A percentile compares a stretch with the other conserved stretches of the same genome.
Conservation (phyloP, 495 filamentous ascomycete species). For the Trichoderma erinaceum region DNA sequence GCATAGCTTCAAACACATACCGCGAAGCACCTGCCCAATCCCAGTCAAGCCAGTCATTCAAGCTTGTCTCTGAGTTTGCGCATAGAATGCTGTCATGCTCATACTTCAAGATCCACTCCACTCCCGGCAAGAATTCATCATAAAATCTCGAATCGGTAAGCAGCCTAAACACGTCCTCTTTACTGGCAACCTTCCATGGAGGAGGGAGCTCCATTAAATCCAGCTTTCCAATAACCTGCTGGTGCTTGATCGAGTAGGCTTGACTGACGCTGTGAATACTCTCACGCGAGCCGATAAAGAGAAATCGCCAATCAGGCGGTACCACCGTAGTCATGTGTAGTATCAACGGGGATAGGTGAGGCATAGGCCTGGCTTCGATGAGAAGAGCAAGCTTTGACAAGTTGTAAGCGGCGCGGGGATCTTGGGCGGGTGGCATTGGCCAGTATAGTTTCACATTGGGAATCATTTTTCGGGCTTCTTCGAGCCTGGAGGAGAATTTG, state of each 20-base stretch:
- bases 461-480: conserved; percentile 33
- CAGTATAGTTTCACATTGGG: conserved; percentile 39
- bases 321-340: conserved; percentile 47
- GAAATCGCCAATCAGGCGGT: conserved; percentile 46
- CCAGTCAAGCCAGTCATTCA: conserved; percentile 45
- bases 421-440: conserved; percentile 20
- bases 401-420: conserved; percentile 38
- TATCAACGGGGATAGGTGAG: conserved; percentile 39
- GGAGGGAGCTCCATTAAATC: conserved; percentile 39
- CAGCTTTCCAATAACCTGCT: conserved; percentile 41
- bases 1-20: conserved; percentile 19
- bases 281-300: conserved; percentile 41
- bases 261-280: conserved; percentile 34
- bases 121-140: conserved; percentile 35
- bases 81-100: conserved; percentile 47
- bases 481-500: conserved; percentile 28
- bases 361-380: conserved; percentile 42
- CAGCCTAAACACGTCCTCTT: conserved; percentile 37
- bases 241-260: conserved; percentile 36
- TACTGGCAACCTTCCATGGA: conserved; percentile 35
- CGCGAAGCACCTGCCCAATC: conserved; percentile 45
- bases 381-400: conserved; percentile 43
- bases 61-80: conserved; percentile 37
- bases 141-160: conserved; percentile 45
- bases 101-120: conserved; percentile 43